A percentile compares a stretch with the other conserved stretches of the same genome.
Conservation (phyloP, 495 filamentous ascomycete species). For the Xylaria telfairii region DNA sequence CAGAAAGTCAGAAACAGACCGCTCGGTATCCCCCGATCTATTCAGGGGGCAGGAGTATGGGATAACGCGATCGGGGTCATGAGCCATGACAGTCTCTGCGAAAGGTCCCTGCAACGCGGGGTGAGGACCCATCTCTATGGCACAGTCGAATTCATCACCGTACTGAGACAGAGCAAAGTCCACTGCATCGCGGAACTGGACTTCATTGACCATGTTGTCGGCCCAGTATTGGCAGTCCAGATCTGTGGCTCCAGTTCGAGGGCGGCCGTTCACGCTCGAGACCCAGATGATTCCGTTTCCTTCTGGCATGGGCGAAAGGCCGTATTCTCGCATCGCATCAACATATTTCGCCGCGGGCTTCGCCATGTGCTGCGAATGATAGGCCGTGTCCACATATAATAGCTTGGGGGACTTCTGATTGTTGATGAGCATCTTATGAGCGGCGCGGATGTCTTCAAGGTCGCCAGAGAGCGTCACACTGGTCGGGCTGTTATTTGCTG, state of each 20-base stretch:
- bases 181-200: constrained; percentile 63
- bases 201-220: constrained; percentile 63
- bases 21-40: constrained; percentile 41
- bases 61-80: constrained; percentile 27
- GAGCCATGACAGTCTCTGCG: constrained; percentile 46
- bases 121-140: constrained; percentile 65
- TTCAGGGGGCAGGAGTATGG: constrained; percentile 46
- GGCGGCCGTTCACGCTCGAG: constrained; percentile 45
- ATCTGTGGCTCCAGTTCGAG: constrained; percentile 27
- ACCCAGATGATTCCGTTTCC: constrained; percentile 44
- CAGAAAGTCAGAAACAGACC: constrained; percentile 52
- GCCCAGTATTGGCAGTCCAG: constrained; percentile 58
- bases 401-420: constrained; percentile 47
- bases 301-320: constrained; percentile 27
- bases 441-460: constrained; percentile 43
- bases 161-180: constrained; percentile 40
- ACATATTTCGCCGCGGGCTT: constrained; percentile 49
- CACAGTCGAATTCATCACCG: constrained; percentile 46
- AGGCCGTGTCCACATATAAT: constrained; percentile 60
- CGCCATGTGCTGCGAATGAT: constrained; percentile 68
- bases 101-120: constrained; percentile 58
- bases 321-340: constrained; percentile 35
- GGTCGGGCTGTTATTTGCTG: constrained; percentile 48
- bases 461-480: constrained; percentile 53
- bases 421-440: constrained; percentile 39